These are phyloP conservation scores for Pouteria glomerata DNA, from an alignment of 148 eudicot species.

Conservation along the genomic window DNA sequence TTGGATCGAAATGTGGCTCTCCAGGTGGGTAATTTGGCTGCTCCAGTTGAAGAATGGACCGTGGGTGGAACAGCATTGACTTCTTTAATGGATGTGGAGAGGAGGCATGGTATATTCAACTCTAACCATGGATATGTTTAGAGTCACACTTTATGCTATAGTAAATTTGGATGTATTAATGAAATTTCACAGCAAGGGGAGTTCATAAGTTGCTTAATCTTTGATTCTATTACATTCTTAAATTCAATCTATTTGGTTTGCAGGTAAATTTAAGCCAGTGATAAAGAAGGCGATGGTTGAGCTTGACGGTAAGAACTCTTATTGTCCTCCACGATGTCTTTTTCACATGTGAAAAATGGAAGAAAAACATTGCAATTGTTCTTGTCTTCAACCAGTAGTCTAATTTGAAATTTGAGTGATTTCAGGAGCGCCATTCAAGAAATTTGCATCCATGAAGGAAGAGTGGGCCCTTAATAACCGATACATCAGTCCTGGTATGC, in stretches of 20 bases:
- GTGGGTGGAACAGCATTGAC: slow-evolving; percentile 99
- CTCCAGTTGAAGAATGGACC: slow-evolving; percentile 97
- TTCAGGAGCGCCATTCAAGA: slow-evolving; percentile 95
- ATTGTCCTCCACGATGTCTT: not conserved
- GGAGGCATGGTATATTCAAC: slow-evolving; percentile 78
- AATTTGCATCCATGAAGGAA: slow-evolving; percentile 79
- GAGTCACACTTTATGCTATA: not conserved
- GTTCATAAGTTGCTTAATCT: not conserved
- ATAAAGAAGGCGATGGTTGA: slow-evolving; percentile 99
- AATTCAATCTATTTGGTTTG: not conserved
- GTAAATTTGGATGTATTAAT: not conserved
- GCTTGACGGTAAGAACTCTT: slow-evolving; percentile 59
- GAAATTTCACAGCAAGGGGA: not conserved
- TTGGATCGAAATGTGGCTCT: not conserved
- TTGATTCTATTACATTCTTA: not conserved
- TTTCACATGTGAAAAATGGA: not conserved
- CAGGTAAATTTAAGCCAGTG: slow-evolving; percentile 99
- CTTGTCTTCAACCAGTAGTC: not conserved
- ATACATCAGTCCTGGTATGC: slow-evolving; percentile 88
- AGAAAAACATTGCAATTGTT: too few species aligned
- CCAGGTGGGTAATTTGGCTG: slow-evolving; percentile 94
- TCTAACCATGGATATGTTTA: not conserved
- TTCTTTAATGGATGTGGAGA: slow-evolving; percentile 93
- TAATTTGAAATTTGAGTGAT: not conserved
- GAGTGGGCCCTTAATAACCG: slow-evolving; percentile 93